Base-by-base conservation (phyloP, 2,329 filamentous ascomycete genomes). In the Herpotrichia juniperi region DNA sequence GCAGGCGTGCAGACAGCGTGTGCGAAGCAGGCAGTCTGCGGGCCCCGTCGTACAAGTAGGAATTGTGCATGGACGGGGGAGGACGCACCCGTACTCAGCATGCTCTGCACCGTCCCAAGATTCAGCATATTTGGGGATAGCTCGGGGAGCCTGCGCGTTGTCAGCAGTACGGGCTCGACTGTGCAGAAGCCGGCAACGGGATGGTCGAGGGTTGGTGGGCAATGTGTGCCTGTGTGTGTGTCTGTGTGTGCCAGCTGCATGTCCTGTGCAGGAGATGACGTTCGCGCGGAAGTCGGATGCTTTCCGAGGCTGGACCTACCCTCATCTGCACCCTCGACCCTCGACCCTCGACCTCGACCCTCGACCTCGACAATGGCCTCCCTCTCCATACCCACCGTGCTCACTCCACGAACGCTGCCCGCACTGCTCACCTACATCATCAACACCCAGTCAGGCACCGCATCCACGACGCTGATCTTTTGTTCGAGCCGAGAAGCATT, bases 61-160 rank as follows among this genome's bases (percentile, higher is more conserved):
- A 37, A 7, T 51, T 51, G 42, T 51, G 51, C 26, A 50, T 45
- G 42, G n/a, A 37, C 30, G 43, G 12, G 46, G 52, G 26, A 35
- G 50, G 26, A 64, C 83, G 68, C 82, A 96, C 93, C 92, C 77
- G 90, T 94, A 81, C 97, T 94, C 75, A 99, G 87, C 78, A 97
- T 85, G 73, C 87, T 91, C n/a, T n/a, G n/a, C n/a, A n/a, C n/a
- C n/a, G n/a, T n/a, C n/a, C n/a, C n/a, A n/a, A n/a, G n/a, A n/a
- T n/a, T n/a, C n/a, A n/a, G n/a, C n/a, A n/a, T n/a, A n/a, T n/a
- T n/a, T n/a, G n/a, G n/a, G n/a, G n/a, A n/a, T n/a, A n/a, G n/a
- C n/a, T n/a, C n/a, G n/a, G n/a, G n/a, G n/a, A n/a, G n/a, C n/a
- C n/a, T n/a, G n/a, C n/a, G n/a, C n/a, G n/a, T n/a, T n/a, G n/a